Evolutionary conservation across 2,329 filamentous ascomycete genomes (phyloP), one percentile per base, ranked within the genome.

Genomic region (Aspergillus intermedius): DNA sequence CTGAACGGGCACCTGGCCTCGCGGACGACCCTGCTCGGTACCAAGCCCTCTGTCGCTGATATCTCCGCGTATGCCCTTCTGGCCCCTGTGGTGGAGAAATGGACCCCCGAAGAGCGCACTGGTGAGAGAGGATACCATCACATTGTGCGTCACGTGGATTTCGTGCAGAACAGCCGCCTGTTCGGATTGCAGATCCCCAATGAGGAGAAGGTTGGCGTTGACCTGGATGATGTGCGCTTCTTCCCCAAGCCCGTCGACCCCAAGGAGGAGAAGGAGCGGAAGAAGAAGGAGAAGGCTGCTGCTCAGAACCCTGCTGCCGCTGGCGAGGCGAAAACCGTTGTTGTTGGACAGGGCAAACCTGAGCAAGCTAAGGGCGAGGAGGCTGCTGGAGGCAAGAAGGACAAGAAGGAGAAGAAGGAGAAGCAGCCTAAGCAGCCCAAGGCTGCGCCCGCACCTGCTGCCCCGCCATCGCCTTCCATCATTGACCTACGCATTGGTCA

Each of bases 401-500:
- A 83, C 84, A 74, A 77, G 77, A 58, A 72, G 76, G 56, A 82
- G 83, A 72, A 95, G 91, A 75, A 87, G 94, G 70, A 94, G 95
- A 81, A 93, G 94, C 21, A 22, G 71, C 84, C 87, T 64, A 95
- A 95, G 75, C 81, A 83, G 42, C 85, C 87, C 47, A 93, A 91
- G 75, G 82, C 83, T 5, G 74, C 84, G 12, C 75, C 82, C 3
- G 73, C 88, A 5, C 78, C 81, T 44, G 80, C 89, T 45, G 86
- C 89, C 10, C 86, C 88, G 1, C 82, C 89, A 4, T 88, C 88
- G 1, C 93, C 93, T 2, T 78, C 80, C 50, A 81, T 95, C 52
- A 96, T 98, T 66, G 93, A 98, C 69, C 84, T 98, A 45, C 86
- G 93, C 55, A 91, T 98, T 52, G 93, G 93, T 52, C 93, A 97